Evolutionary conservation across 164 flowering plant species (phyloP).

Genomic region (Magnolia changhungtana): DNA sequence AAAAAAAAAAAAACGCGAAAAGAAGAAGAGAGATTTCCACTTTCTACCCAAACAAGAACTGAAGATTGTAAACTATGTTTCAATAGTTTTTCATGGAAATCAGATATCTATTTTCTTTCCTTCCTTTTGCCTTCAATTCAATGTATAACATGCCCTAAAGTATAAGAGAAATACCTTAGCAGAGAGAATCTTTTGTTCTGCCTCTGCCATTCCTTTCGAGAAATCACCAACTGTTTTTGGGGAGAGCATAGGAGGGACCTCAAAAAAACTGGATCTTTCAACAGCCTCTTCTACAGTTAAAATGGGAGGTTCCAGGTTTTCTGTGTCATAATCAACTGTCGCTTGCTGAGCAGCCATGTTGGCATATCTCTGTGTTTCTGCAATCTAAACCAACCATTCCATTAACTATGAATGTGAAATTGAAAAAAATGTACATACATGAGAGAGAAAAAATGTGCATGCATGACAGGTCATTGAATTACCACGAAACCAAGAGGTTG

Average conservation of each 20-base stretch:
- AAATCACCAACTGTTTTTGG: constrained; percentile 69
- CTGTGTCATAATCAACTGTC: constrained; percentile 60
- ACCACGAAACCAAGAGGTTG: constrained; percentile 81
- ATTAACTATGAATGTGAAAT: neutral
- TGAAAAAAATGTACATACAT: no score
- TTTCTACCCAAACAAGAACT: no score
- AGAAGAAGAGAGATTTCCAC: no score
- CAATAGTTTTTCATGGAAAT: no score
- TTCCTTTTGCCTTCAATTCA: neutral
- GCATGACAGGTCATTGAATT: constrained; percentile 11
- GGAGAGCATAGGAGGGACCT: constrained; percentile 52
- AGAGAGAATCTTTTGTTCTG: constrained; percentile 69
- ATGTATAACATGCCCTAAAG: neutral
- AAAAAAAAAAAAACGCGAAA: no score
- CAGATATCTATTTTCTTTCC: no score
- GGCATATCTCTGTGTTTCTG: constrained; percentile 79
- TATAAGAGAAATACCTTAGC: constrained; percentile 48
- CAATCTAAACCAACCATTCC: constrained; percentile 44
- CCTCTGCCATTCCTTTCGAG: constrained; percentile 76
- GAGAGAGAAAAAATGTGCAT: neutral
- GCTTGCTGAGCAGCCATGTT: constrained; percentile 66
- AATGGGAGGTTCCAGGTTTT: constrained; percentile 66
- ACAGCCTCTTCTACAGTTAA: constrained; percentile 89
- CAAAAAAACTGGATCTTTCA: constrained; percentile 69
- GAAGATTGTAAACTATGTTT: no score